Percentiles rank a stretch among this genome's conserved stretches.
phyloP scores from a whole-genome alignment of 306 rosid genomes.

The Nissolia schottii region DNA sequence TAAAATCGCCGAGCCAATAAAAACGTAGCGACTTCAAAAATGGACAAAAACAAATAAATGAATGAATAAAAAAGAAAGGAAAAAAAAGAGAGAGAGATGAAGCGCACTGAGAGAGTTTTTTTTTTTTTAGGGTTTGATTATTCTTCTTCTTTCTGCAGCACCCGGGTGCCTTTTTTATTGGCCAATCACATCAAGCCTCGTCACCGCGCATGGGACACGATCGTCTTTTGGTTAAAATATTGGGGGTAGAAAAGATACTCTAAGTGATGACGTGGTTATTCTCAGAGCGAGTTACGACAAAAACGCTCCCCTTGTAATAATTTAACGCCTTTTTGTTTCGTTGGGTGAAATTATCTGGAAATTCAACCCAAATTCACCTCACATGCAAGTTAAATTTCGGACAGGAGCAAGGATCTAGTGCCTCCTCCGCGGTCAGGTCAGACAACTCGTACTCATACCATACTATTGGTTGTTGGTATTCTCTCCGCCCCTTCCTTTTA shows the following conservation, averaged over 20 bases:
- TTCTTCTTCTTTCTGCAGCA: conserved; percentile 17
- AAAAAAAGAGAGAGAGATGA: conserved; percentile 24
- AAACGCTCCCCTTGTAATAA: not conserved
- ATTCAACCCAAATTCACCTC: conserved; percentile 62
- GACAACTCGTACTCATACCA: too few species aligned
- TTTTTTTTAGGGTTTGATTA: conserved; percentile 38
- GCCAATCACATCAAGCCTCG: conserved; percentile 41
- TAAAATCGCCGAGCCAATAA: conserved; percentile 36
- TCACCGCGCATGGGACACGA: conserved; percentile 8
- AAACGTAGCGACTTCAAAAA: not conserved
- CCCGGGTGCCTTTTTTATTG: not conserved
- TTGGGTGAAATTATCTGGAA: conserved; percentile 52
- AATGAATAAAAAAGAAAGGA: not conserved
- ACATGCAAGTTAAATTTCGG: conserved; percentile 37
- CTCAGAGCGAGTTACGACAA: conserved; percentile 20
- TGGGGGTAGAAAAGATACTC: conserved; percentile 17
- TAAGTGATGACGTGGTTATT: not conserved
- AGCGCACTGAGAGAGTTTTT: conserved; percentile 45
- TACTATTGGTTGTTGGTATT: too few species aligned
- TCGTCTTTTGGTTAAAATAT: conserved; percentile 9
- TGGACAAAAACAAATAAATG: not conserved
- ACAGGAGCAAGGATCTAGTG: conserved; percentile 12
- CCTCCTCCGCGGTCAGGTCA: not conserved
- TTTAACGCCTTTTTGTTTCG: conserved; percentile 16
- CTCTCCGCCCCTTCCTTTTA: too few species aligned